Evolutionary conservation across 2,329 filamentous ascomycete species (phyloP), one percentile per base, ranked within the genome.

Genomic region (Fusarium subtropicale): DNA sequence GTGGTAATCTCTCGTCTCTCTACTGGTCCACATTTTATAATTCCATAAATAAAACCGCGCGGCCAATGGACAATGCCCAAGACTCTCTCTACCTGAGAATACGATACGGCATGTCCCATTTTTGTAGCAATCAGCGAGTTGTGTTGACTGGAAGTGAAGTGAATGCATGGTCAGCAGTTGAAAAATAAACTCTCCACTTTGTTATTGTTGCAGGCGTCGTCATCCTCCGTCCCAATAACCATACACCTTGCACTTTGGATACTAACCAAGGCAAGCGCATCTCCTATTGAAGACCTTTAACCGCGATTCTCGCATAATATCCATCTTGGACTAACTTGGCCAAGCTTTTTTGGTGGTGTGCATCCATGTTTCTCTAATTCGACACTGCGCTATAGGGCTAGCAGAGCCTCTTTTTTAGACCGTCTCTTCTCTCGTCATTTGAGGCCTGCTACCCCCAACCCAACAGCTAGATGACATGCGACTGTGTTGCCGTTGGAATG

Each of bases 1-100:
- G 54, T 64, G 41, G 64, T 64, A 67, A 67, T 70, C 47, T 70
- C 56, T 69, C 47, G 64, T 70, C 47, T 70, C 56, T 69, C 47
- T 54, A 24, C 51, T 16, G 54, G 50, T 68, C 67, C 67, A 69
- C 66, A 51, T 38, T 36, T 38, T 30, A 63, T 38, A 46, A 56
- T 70, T 56, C 67, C 67, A 70, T 69, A 69, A 69, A 69, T 69
- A 69, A 51, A 70, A 54, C 34, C 39, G 28, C 38, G 38, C 44
- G 50, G 51, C 48, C 52, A 69, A 51, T 51, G 33, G 47, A 51
- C 33, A 39, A 51, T 51, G 24, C 24, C 33, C 33, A 15, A 39
- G 24, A 51, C 24, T 51, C 24, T 38, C 24, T 28, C 24, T 33
- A 57, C 39, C 15, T 26, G 8, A 34, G 28, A n/a, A 59, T 31